Percentiles rank a stretch among this genome's conserved stretches.
These are phyloP conservation scores for Letharia columbiana DNA, from an alignment of 495 filamentous ascomycete species.

Conservation along the genomic window DNA sequence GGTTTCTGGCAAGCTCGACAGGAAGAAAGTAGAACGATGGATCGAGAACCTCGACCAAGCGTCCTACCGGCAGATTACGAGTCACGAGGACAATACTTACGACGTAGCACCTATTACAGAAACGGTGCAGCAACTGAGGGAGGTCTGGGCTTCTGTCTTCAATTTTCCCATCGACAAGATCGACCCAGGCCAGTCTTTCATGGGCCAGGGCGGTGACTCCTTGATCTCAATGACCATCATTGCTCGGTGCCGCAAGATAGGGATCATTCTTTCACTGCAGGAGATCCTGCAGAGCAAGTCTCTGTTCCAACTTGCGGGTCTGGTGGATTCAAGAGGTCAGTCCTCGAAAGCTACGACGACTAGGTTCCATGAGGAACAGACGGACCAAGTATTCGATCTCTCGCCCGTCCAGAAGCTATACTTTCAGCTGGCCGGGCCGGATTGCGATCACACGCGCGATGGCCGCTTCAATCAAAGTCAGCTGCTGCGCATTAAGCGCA, in stretches of 20 bases:
- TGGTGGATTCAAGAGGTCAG: constrained; percentile 29
- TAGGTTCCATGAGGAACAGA: constrained; percentile 36
- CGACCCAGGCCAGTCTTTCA: constrained; percentile 49
- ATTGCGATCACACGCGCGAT: constrained; percentile 39
- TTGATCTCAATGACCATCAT: constrained; percentile 61
- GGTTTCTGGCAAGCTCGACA: constrained; percentile 43
- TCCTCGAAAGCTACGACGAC: constrained; percentile 28
- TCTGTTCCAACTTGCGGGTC: constrained; percentile 36
- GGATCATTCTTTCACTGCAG: constrained; percentile 47
- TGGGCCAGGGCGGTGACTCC: constrained; percentile 59
- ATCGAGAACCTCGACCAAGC: constrained; percentile 35
- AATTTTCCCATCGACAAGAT: constrained; percentile 42
- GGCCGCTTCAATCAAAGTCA: constrained; percentile 69
- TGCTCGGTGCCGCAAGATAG: constrained; percentile 41
- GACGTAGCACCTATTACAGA: constrained; percentile 18
- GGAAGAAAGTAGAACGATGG: constrained; percentile 38
- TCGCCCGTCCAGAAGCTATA: constrained; percentile 67
- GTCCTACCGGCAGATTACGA: constrained; percentile 18
- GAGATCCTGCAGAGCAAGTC: constrained; percentile 42
- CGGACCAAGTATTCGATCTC: constrained; percentile 49
- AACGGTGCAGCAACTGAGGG: constrained; percentile 28
- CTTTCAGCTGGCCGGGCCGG: constrained; percentile 46
- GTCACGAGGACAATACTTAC: background rate
- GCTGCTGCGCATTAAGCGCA: constrained; percentile 47
- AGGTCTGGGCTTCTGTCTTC: constrained; percentile 47